These are phyloP conservation scores for Fusarium mundagurra DNA, from an alignment of 2,329 filamentous ascomycete species.

Conservation along the genomic window DNA sequence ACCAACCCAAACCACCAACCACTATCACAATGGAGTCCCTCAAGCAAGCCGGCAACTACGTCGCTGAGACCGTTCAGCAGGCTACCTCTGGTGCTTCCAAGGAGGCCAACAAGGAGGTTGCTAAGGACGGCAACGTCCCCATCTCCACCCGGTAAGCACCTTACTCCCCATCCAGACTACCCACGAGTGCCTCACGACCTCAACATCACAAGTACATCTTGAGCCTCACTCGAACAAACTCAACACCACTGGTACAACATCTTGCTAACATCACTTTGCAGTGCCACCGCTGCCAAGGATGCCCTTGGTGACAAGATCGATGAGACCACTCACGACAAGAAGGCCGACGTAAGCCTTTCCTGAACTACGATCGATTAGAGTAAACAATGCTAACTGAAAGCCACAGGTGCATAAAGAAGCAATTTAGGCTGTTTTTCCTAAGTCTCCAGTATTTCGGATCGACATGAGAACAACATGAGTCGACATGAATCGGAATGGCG, in stretches of 20 bases:
- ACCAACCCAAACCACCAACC: constrained; percentile 28
- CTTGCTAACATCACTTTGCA: constrained; percentile 45
- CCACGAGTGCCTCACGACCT: not conserved
- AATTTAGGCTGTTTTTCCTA: not conserved
- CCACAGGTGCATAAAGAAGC: not conserved
- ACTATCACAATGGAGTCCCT: constrained; percentile 59
- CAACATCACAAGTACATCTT: not conserved
- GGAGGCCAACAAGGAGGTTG: constrained; percentile 75
- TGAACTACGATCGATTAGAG: not conserved
- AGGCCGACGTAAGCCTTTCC: constrained; percentile 47
- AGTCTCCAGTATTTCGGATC: not conserved
- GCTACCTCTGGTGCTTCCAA: constrained; percentile 66
- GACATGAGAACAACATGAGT: not conserved
- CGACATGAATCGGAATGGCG: not conserved
- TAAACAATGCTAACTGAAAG: not conserved
- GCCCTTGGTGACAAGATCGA: constrained; percentile 60
- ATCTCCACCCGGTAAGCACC: constrained; percentile 62
- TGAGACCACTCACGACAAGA: constrained; percentile 52
- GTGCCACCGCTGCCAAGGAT: constrained; percentile 59
- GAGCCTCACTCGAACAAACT: not conserved
- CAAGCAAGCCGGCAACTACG: constrained; percentile 75
- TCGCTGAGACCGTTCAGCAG: constrained; percentile 72
- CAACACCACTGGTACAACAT: rapidly evolving
- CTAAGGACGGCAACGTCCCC: constrained; percentile 68
- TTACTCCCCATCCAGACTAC: not conserved